Evolutionary conservation across 441 rosid genomes (phyloP).

Genomic region (Pelargonium myrrhifolium): DNA sequence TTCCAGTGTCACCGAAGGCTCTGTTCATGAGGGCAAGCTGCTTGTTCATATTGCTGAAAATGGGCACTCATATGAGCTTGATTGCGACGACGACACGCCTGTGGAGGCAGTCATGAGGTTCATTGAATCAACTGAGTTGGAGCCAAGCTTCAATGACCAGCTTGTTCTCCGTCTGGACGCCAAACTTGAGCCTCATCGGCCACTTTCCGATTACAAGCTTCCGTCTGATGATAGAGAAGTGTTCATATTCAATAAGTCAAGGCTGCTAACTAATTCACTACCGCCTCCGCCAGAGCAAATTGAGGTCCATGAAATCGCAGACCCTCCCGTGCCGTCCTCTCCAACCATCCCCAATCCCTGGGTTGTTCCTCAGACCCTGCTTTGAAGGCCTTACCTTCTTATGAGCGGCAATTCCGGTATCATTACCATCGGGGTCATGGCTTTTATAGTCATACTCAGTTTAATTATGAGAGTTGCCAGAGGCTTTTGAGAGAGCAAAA

Average conservation of each 20-base stretch:
- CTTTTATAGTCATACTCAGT: conserved; percentile 49
- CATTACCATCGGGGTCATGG: conserved; percentile 60
- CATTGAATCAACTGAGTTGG: conserved; percentile 41
- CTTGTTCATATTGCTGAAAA: conserved; percentile 79
- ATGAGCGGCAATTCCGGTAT: conserved; percentile 75
- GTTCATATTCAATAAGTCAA: conserved; percentile 67
- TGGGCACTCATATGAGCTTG: conserved; percentile 69
- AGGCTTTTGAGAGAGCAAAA: conserved; percentile 68
- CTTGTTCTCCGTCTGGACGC: conserved; percentile 69
- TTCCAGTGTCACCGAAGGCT: conserved; percentile 45
- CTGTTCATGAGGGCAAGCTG: conserved; percentile 56
- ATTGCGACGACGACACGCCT: conserved; percentile 52
- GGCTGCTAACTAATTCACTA: conserved; percentile 53
- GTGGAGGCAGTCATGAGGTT: conserved; percentile 71
- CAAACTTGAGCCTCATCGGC: conserved; percentile 80
- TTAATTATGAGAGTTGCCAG: conserved; percentile 48
- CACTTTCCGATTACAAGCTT: conserved; percentile 68
- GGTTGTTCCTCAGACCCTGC: conserved; percentile 92
- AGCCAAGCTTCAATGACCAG: conserved; percentile 65
- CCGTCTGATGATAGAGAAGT: conserved; percentile 65
- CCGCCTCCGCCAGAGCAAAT: conserved; percentile 63
- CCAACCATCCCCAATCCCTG: conserved; percentile 59
- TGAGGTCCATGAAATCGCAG: conserved; percentile 43
- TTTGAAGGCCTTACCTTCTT: conserved; percentile 84
- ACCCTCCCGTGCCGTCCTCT: conserved; percentile 44